These are phyloP conservation scores for Pseudodiploospora longispora DNA, from an alignment of 2,329 filamentous ascomycete species.

Conservation along the genomic window DNA sequence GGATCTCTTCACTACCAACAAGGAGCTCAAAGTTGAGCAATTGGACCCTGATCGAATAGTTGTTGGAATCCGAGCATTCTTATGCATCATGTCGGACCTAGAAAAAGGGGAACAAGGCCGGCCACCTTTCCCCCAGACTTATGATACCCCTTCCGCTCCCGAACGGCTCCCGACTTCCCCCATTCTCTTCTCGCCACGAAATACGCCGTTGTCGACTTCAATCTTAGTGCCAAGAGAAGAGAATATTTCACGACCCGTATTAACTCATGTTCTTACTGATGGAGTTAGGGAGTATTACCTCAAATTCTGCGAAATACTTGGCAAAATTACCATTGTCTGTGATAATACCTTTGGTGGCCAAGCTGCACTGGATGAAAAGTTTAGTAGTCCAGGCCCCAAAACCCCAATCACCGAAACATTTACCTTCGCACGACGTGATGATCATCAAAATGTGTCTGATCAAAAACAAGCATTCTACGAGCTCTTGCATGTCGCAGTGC, in stretches of 20 bases:
- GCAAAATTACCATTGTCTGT: constrained; percentile 92
- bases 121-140: constrained; percentile 78
- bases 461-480: constrained; percentile 95
- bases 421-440: constrained; percentile 79
- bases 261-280: constrained; percentile 59
- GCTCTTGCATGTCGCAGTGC: constrained; percentile 87
- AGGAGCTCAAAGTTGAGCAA: constrained; percentile 80
- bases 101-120: constrained; percentile 71
- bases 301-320: constrained; percentile 88
- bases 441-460: constrained; percentile 62
- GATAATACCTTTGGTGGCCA: constrained; percentile 97
- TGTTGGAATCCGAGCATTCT: constrained; percentile 90
- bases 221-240: constrained; percentile 43
- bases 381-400: constrained; percentile 77
- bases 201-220: constrained; percentile 17
- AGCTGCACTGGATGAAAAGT: constrained; percentile 91
- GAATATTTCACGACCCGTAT: constrained; percentile 56
- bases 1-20: constrained; percentile 69
- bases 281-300: constrained; percentile 77
- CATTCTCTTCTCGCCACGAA: constrained; percentile 31
- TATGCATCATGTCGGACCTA: constrained; percentile 86
- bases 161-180: constrained; percentile 45
- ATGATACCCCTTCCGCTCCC: constrained; percentile 28
- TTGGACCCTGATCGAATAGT: constrained; percentile 95
- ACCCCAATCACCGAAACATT: constrained; percentile 94